Conservation (phyloP, 140 eudicot genomes). For the Oenanthe javanica region DNA sequence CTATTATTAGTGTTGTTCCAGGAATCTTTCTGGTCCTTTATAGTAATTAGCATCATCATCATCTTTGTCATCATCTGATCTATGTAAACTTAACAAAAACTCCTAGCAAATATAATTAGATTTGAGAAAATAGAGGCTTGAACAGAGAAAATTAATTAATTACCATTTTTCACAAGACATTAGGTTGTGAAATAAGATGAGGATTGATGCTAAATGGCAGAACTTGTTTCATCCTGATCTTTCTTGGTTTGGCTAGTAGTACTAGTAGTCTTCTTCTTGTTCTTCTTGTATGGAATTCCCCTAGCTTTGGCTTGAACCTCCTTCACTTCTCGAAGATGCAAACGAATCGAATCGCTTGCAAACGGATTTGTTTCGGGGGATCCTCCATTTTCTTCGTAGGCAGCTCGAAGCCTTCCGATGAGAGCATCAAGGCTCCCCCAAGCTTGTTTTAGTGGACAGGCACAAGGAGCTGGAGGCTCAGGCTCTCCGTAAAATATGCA, state of each 20-base stretch:
- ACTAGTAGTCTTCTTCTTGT: not conserved
- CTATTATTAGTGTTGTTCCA: slow-evolving; percentile 4
- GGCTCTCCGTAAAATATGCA: slow-evolving; percentile 1
- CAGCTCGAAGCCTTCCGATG: slow-evolving; percentile 8
- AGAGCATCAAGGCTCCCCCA: slow-evolving; percentile 12
- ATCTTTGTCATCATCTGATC: too few relatives aligned
- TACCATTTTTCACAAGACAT: not conserved
- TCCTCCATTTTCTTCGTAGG: slow-evolving; percentile 6
- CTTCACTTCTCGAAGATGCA: not conserved
- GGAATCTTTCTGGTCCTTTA: slow-evolving; percentile 5
- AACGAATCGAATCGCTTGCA: not conserved
- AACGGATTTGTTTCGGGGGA: not conserved
- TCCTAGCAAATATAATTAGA: not conserved
- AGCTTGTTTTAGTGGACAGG: slow-evolving; percentile 2
- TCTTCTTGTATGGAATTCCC: slow-evolving; percentile 9
- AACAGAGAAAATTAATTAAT: not conserved
- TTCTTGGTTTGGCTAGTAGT: not conserved
- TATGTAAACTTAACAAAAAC: not conserved
- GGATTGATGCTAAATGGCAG: not conserved
- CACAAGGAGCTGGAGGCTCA: slow-evolving; percentile 6
- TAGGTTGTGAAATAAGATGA: not conserved
- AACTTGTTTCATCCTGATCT: not conserved
- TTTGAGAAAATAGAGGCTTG: too few relatives aligned
- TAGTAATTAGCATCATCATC: not conserved
- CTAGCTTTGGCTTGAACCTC: slow-evolving; percentile 3